These are phyloP conservation scores for Capronia americana DNA, from an alignment of 2,329 filamentous ascomycete genomes.

Conservation along the genomic window DNA sequence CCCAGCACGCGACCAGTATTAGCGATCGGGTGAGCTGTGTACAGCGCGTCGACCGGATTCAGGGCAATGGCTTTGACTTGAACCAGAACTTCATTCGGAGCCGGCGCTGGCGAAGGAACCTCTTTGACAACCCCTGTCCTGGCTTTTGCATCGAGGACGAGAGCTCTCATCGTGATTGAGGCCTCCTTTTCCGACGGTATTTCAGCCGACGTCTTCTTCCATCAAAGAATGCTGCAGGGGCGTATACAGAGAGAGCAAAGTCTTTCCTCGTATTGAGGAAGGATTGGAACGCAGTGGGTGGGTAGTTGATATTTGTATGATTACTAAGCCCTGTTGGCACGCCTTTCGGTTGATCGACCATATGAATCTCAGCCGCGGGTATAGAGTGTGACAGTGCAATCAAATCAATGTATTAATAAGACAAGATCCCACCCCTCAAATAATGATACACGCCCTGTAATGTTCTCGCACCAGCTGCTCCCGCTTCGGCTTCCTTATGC, in stretches of 20 bases:
- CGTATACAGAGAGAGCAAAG: not conserved
- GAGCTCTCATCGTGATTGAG: conserved; percentile 1
- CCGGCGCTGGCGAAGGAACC: conserved; percentile 5
- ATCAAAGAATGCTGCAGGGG: not conserved
- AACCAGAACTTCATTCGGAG: conserved; percentile 17
- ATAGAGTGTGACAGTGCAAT: too few species aligned
- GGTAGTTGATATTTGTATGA: not conserved
- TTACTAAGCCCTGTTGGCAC: not conserved
- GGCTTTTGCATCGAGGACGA: not conserved
- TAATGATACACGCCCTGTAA: not conserved
- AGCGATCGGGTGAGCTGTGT: conserved; percentile 17
- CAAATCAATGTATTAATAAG: not conserved
- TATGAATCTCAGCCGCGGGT: not conserved
- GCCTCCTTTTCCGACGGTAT: not conserved
- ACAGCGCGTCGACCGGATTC: conserved; percentile 36
- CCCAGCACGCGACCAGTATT: conserved; percentile 17
- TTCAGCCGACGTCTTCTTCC: not conserved
- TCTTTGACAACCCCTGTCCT: conserved; percentile 1
- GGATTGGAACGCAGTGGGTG: not conserved
- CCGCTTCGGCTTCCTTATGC: not conserved
- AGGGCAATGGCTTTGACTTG: conserved; percentile 37
- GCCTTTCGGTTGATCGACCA: conserved; percentile 1
- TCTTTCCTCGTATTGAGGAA: not conserved
- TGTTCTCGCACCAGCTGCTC: not conserved
- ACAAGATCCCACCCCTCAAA: not conserved